Base-by-base conservation (phyloP, 2,329 filamentous ascomycete genomes). In the Penicillium nordicum region DNA sequence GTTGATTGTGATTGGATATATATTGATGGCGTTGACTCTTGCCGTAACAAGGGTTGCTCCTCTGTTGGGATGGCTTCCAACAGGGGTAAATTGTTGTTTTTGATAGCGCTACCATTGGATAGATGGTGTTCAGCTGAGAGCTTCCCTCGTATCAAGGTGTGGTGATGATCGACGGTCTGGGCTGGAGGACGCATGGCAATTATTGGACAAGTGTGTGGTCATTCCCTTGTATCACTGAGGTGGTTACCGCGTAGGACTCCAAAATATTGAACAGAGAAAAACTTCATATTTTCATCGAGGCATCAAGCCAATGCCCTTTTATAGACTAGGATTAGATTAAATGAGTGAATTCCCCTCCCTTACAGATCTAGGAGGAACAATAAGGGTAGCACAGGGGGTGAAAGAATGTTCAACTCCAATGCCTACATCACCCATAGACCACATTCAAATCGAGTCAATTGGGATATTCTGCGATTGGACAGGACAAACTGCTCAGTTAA, bases 401-500 rank as follows among this genome's bases (percentile, higher is more conserved):
- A n/a, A 9, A 16, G 5, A 21, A 21, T 23, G 43, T 32, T 23
- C 29, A 30, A 45, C 29, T 16, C 43, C 11, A 45, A 16, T 11
- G 12, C 8, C 29, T 45, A 32, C 43, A 45, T 45, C 8, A 32
- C 6, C 18, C 11, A 40, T 50, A 27, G 18, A 43, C 10, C 23
- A 21, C 30, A 21, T n/a, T 34, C n/a, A 34, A 42, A 11, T 44
- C 42, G 12, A 55, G 32, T 18, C 21, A 50, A 48, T 38, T 23
- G 37, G n/a, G 12, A n/a, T 43, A 14, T 38, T 27, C 32, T 14
- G 43, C 46, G 42, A 66, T 66, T 65, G 64, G 64, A 54, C 25
- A 12, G 10, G 32, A 54, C 54, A 66, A 66, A 65, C 55, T 49
- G 54, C 64, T 57, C 64, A 63, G 1, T 11, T 32, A 10, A 16